Percentiles rank a stretch among this genome's conserved stretches.
Evolutionary conservation across 495 filamentous ascomycete species (phyloP).

Genomic region (Penicillium nucicola): DNA sequence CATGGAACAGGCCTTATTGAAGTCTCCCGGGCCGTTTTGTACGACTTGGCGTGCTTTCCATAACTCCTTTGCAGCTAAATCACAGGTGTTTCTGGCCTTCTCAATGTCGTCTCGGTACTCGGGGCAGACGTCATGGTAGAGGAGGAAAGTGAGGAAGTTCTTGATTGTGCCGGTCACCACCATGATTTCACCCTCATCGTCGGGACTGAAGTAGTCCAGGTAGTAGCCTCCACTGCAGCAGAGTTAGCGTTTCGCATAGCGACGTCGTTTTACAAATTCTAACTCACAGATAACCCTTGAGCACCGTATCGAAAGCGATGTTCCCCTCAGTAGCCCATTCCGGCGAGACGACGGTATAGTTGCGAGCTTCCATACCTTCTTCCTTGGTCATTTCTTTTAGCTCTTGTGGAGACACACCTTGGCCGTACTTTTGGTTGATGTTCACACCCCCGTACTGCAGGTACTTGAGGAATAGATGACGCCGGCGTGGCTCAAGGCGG

Average conservation of each 20-base stretch:
- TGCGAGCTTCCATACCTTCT: constrained; percentile 52
- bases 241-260: neutral
- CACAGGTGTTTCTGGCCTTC: constrained; percentile 64
- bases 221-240: constrained; percentile 43
- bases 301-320: constrained; percentile 81
- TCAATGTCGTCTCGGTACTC: constrained; percentile 69
- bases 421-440: constrained; percentile 62
- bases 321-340: constrained; percentile 21
- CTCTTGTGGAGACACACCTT: constrained; percentile 51
- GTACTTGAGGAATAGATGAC: constrained; percentile 72
- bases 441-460: constrained; percentile 82
- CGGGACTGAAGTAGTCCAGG: constrained; percentile 40
- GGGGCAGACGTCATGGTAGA: constrained; percentile 79
- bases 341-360: constrained; percentile 22
- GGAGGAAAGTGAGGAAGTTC: constrained; percentile 88
- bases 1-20: constrained; percentile 66
- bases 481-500: constrained; percentile 60
- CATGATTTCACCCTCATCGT: constrained; percentile 47
- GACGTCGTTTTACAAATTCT: neutral
- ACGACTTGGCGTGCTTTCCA: constrained; percentile 50
- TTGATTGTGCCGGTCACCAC: constrained; percentile 58
- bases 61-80: constrained; percentile 64
- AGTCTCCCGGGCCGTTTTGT: constrained; percentile 61
- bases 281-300: constrained; percentile 72
- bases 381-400: constrained; percentile 55